These are phyloP conservation scores for Choiromyces venosus DNA, from an alignment of 495 filamentous ascomycete genomes.

Conservation along the genomic window DNA sequence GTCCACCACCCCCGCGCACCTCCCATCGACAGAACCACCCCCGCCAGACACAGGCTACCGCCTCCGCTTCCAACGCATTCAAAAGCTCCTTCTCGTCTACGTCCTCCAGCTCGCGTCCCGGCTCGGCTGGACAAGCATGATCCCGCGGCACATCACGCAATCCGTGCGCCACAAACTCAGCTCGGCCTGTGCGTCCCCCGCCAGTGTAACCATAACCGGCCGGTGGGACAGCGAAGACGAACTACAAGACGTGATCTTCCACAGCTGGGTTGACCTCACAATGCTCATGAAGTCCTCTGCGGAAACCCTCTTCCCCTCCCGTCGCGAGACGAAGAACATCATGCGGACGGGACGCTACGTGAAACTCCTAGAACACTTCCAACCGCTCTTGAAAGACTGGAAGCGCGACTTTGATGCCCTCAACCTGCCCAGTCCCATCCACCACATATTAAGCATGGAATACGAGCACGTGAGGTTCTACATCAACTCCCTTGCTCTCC, in stretches of 20 bases:
- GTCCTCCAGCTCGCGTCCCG: conserved; percentile 87
- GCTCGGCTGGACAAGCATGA: conserved; percentile 88
- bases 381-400: conserved; percentile 70
- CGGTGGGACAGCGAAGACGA: conserved; percentile 35
- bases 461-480: conserved; percentile 87
- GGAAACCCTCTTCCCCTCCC: conserved; percentile 73
- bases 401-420: conserved; percentile 66
- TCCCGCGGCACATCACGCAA: conserved; percentile 59
- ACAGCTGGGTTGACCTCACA: conserved; percentile 87
- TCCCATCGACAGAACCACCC: conserved; percentile 2
- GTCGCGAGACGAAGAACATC: conserved; percentile 74
- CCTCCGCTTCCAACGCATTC: conserved; percentile 71
- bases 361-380: conserved; percentile 69
- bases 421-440: conserved; percentile 65
- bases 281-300: conserved; percentile 84
- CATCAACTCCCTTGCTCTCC: conserved; percentile 84
- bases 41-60: conserved; percentile 61
- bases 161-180: conserved; percentile 22
- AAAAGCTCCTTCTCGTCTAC: conserved; percentile 79
- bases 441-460: conserved; percentile 80
- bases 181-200: conserved; percentile 26
- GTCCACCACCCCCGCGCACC: conserved; percentile 27
- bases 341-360: conserved; percentile 81
- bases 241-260: conserved; percentile 70
- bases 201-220: conserved; percentile 3